These are phyloP conservation scores for Phylloporus sp. DNA, from an alignment of 768 basidiomycete species.

Conservation along the genomic window DNA sequence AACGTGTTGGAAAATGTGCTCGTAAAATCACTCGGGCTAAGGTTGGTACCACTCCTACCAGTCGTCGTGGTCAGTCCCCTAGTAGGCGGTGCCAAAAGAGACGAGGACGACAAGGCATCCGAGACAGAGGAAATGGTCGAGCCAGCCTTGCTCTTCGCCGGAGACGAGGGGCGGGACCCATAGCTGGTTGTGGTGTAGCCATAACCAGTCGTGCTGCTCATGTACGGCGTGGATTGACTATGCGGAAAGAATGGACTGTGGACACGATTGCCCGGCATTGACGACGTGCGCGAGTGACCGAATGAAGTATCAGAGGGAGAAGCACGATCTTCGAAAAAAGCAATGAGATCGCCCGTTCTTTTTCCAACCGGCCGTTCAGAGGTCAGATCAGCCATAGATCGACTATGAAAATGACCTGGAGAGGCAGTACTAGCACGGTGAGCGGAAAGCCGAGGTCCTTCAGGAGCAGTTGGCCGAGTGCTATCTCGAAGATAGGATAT, in stretches of 20 bases:
- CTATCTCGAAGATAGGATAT: constrained; percentile 38
- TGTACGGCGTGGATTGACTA: constrained; percentile 40
- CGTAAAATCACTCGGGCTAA: constrained; percentile 35
- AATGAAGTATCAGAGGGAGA: constrained; percentile 34
- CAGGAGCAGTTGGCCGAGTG: constrained; percentile 40
- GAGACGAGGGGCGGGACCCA: constrained; percentile 46
- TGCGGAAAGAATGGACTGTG: constrained; percentile 28
- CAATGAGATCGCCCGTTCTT: constrained; percentile 67
- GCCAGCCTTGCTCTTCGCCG: constrained; percentile 40
- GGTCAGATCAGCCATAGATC: constrained; percentile 57
- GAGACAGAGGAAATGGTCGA: constrained; percentile 27
- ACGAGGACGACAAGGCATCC: constrained; percentile 32
- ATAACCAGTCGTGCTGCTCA: constrained; percentile 34
- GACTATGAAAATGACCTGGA: constrained; percentile 42
- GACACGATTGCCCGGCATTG: constrained; percentile 41
- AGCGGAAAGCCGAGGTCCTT: constrained; percentile 45
- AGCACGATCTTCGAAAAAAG: constrained; percentile 63
- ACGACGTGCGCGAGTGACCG: constrained; percentile 53
- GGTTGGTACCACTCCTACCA: constrained; percentile 30
- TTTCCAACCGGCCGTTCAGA: constrained; percentile 44
- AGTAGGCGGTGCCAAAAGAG: constrained; percentile 48
- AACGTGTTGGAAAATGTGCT: constrained; percentile 38
- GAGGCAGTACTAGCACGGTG: constrained; percentile 38
- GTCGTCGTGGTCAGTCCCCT: constrained; percentile 28
- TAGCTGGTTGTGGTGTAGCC: constrained; percentile 34